A percentile compares a stretch with the other conserved stretches of the same genome.
Evolutionary conservation across 2,329 filamentous ascomycete species (phyloP).

Genomic region (Acephala macrosclerotiorum): DNA sequence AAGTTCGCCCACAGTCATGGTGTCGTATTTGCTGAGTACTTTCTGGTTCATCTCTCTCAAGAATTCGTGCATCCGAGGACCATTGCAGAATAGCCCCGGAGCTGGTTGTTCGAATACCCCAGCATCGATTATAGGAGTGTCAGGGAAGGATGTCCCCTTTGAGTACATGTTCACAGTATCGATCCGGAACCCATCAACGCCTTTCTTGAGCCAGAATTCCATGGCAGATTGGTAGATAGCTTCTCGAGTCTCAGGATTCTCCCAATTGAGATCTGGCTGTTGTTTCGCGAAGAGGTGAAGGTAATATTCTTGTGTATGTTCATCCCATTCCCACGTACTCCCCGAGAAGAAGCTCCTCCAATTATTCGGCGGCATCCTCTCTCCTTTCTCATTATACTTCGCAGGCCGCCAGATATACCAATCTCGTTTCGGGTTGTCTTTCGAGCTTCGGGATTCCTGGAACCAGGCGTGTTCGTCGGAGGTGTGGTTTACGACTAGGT

Average conservation of each 20-base stretch:
- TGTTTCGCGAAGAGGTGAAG: conserved; percentile 77
- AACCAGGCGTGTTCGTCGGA: conserved; percentile 75
- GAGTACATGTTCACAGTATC: conserved; percentile 79
- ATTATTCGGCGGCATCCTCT: conserved; percentile 76
- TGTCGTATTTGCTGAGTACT: conserved; percentile 64
- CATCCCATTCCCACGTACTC: conserved; percentile 74
- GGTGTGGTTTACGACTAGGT: conserved; percentile 82
- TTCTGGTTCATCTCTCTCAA: conserved; percentile 67
- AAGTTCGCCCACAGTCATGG: conserved; percentile 76
- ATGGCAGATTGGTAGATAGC: conserved; percentile 77
- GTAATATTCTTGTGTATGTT: conserved; percentile 77
- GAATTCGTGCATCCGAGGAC: conserved; percentile 73
- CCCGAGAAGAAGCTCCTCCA: conserved; percentile 70
- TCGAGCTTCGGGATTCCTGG: conserved; percentile 58
- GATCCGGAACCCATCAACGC: conserved; percentile 77
- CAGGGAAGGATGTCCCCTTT: conserved; percentile 64
- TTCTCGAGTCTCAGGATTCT: conserved; percentile 69
- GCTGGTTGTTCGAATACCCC: conserved; percentile 57
- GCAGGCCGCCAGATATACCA: conserved; percentile 73
- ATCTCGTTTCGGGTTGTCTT: conserved; percentile 59
- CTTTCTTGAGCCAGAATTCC: conserved; percentile 80
- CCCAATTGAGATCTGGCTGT: conserved; percentile 89
- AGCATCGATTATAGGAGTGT: conserved; percentile 61
- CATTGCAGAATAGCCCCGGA: conserved; percentile 67
- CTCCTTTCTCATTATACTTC: conserved; percentile 61